These are phyloP conservation scores for Botrytis elliptica DNA, from an alignment of 2,329 filamentous ascomycete species.

Conservation along the genomic window DNA sequence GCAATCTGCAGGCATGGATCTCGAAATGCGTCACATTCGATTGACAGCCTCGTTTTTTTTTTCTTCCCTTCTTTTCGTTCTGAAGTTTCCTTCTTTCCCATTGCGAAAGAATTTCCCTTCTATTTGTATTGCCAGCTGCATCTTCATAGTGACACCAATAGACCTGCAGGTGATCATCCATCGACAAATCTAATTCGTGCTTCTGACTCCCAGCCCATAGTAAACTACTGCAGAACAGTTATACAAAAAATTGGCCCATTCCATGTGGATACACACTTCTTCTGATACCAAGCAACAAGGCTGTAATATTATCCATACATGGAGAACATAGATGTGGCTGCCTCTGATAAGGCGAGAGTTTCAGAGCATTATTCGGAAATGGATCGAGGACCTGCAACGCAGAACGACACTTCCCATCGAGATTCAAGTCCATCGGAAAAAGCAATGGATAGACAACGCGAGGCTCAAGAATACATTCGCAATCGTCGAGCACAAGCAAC, in stretches of 20 bases:
- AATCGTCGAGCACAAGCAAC: constrained; percentile 21
- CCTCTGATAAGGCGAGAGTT: constrained; percentile 19
- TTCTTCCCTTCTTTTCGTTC: constrained; percentile 5
- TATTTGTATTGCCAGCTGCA: constrained; percentile 15
- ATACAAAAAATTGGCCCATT: constrained; percentile 2
- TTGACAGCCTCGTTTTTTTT: constrained; percentile 20
- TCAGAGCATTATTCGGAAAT: constrained; percentile 15
- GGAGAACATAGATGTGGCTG: constrained; percentile 22
- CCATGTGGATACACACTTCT: constrained; percentile 9
- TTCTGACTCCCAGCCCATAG: constrained; percentile 1
- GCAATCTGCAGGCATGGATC: constrained; percentile 17
- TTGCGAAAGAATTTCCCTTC: constrained; percentile 1
- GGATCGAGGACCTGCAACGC: constrained; percentile 17
- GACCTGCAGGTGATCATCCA: constrained; percentile 9
- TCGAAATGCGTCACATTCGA: constrained; percentile 13
- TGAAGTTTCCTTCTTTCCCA: not conserved
- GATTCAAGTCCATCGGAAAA: constrained; percentile 15
- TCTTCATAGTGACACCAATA: constrained; percentile 18
- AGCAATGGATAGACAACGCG: constrained; percentile 21
- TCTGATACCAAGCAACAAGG: constrained; percentile 13
- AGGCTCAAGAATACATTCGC: constrained; percentile 22
- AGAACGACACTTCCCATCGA: constrained; percentile 12
- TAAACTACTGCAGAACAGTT: constrained; percentile 18
- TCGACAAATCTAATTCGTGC: constrained; percentile 6
- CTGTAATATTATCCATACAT: constrained; percentile 18